phyloP scores from a whole-genome alignment of 768 basidiomycete species.

The Cyclocybe aegerita region DNA sequence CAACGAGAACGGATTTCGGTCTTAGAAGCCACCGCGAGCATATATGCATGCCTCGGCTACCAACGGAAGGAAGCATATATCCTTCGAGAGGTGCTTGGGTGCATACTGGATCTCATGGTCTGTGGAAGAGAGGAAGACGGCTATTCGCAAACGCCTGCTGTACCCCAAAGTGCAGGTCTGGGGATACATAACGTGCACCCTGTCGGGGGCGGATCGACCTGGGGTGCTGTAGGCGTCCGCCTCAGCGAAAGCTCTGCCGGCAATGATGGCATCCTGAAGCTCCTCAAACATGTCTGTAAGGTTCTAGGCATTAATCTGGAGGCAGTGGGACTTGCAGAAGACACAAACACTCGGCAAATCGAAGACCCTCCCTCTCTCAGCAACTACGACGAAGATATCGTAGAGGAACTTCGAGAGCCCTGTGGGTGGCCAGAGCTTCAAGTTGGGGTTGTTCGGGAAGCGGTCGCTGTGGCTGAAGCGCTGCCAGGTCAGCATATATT shows the following conservation, averaged over 20 bases:
- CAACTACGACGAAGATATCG: slow-evolving; percentile 39
- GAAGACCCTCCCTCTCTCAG: slow-evolving; percentile 18
- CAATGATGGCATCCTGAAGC: slow-evolving; percentile 74
- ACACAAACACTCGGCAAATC: slow-evolving; percentile 9
- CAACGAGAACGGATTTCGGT: slow-evolving; percentile 72
- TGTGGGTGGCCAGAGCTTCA: slow-evolving; percentile 97
- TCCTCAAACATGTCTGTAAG: slow-evolving; percentile 74
- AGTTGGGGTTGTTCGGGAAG: slow-evolving; percentile 90
- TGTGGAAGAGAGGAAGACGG: slow-evolving; percentile 77
- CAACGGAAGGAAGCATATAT: slow-evolving; percentile 86
- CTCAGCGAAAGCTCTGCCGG: slow-evolving; percentile 75
- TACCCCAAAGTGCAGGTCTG: slow-evolving; percentile 41
- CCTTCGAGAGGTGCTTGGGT: slow-evolving; percentile 82
- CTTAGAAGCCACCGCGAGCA: slow-evolving; percentile 67
- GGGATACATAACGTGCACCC: slow-evolving; percentile 47
- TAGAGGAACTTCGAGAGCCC: slow-evolving; percentile 43
- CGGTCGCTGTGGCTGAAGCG: slow-evolving; percentile 87
- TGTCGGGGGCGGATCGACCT: slow-evolving; percentile 27
- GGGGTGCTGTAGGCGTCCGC: slow-evolving; percentile 67
- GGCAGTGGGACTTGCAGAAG: slow-evolving; percentile 54
- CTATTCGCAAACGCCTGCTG: slow-evolving; percentile 40
- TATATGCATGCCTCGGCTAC: slow-evolving; percentile 83
- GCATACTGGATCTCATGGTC: slow-evolving; percentile 83
- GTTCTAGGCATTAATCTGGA: slow-evolving; percentile 83
- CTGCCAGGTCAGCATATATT: slow-evolving; percentile 66